These are phyloP conservation scores for Plenodomus biglobosus DNA, from an alignment of 2,329 filamentous ascomycete species.

Conservation along the genomic window DNA sequence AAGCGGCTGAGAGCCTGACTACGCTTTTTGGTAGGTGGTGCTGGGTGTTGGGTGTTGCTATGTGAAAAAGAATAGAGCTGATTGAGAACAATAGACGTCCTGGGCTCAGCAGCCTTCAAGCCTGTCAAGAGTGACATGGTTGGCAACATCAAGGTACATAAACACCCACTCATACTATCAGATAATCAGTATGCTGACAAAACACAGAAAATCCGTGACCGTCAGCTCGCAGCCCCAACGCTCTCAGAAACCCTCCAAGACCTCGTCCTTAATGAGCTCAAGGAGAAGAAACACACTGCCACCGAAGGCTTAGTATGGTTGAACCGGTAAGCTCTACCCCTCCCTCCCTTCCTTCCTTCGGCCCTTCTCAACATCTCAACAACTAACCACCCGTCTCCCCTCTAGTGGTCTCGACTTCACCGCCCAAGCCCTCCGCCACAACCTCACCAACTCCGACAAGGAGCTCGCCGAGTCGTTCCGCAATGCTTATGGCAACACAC, in stretches of 20 bases:
- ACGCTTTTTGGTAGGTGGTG: conserved; percentile 73
- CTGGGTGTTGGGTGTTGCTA: neutral
- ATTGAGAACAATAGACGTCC: conserved; percentile 52
- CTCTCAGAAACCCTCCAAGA: conserved; percentile 84
- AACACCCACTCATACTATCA: neutral
- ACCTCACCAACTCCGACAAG: conserved; percentile 66
- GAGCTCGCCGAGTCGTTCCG: conserved; percentile 89
- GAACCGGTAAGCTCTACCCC: conserved; percentile 63
- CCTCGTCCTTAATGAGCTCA: conserved; percentile 83
- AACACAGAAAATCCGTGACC: conserved; percentile 79
- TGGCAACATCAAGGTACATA: conserved; percentile 80
- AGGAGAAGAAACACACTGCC: conserved; percentile 83
- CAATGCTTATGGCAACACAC: conserved; percentile 76
- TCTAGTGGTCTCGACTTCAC: conserved; percentile 91
- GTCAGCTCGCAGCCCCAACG: conserved; percentile 73
- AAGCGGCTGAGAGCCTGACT: conserved; percentile 83
- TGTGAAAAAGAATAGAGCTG: neutral
- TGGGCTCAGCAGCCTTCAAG: conserved; percentile 73
- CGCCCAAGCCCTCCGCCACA: conserved; percentile 76
- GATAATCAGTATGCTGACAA: neutral
- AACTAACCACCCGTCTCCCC: conserved; percentile 10
- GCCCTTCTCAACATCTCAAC: neutral
- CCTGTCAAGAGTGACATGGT: conserved; percentile 90
- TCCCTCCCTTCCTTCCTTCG: conserved; percentile 1
- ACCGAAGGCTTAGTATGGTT: conserved; percentile 92